Conservation (phyloP, 208 protist species). For the Porcisia hertigi region DNA sequence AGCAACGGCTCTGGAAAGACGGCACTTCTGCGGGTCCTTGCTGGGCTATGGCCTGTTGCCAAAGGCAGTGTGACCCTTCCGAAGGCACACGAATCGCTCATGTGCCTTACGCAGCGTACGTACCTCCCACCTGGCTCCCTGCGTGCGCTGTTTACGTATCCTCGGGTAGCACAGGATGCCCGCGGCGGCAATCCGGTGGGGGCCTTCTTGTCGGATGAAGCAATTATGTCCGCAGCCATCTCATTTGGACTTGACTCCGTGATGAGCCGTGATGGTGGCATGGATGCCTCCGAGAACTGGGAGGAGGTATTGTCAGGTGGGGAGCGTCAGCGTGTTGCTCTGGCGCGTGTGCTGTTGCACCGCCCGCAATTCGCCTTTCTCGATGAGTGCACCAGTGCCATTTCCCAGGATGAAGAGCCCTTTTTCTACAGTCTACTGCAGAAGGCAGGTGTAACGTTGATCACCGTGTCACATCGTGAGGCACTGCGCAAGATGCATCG, state of each 20-base stretch:
- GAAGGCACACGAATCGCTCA: conserved; percentile 26
- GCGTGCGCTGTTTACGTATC: conserved; percentile 83
- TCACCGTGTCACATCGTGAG: conserved; percentile 86
- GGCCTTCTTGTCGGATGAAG: conserved; percentile 48
- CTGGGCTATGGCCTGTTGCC: conserved; percentile 70
- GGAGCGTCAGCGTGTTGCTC: conserved; percentile 85
- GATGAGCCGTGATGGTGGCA: conserved; percentile 81
- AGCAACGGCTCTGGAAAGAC: conserved; percentile 92
- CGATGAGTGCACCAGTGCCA: conserved; percentile 91
- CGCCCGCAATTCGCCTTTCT: conserved; percentile 83
- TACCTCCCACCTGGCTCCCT: conserved; percentile 85
- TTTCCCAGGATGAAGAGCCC: conserved; percentile 85
- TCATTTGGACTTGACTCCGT: conserved; percentile 62
- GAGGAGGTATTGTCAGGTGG: conserved; percentile 88
- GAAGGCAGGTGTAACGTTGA: conserved; percentile 73
- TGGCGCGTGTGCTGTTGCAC: conserved; percentile 84
- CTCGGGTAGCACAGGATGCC: conserved; percentile 34
- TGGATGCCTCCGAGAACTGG: conserved; percentile 78
- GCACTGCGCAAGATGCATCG: conserved; percentile 66
- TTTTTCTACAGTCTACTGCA: conserved; percentile 68
- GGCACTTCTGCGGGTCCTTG: conserved; percentile 69
- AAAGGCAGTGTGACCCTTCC: conserved; percentile 59
- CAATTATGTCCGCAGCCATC: conserved; percentile 42
- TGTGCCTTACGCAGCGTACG: conserved; percentile 76
- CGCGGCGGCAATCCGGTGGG: conserved; percentile 17